These are phyloP conservation scores for Talaromyces atroroseus DNA, from an alignment of 2,329 filamentous ascomycete species.

Conservation along the genomic window DNA sequence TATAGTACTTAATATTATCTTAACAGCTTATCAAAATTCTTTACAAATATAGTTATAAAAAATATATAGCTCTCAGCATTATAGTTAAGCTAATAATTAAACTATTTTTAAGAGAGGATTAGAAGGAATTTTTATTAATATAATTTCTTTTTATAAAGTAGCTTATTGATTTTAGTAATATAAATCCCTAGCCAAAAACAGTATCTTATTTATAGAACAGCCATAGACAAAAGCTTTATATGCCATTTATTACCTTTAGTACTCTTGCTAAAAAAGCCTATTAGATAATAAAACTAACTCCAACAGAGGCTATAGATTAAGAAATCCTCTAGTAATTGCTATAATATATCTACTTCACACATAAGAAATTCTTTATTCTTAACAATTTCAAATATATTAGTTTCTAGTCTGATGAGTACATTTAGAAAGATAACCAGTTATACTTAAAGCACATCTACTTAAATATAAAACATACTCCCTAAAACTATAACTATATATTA, in stretches of 20 bases:
- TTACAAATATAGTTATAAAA: constrained; percentile 26
- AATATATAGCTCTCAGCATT: constrained; percentile 26
- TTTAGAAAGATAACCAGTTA: constrained; percentile 50
- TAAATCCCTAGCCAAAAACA: constrained; percentile 47
- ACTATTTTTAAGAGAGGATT: constrained; percentile 20
- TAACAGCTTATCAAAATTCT: constrained; percentile 20
- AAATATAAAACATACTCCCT: constrained; percentile 34
- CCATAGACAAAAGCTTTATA: constrained; percentile 47
- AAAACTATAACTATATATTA: constrained; percentile 36
- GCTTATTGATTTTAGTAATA: constrained; percentile 41
- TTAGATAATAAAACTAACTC: constrained; percentile 45
- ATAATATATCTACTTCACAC: constrained; percentile 32
- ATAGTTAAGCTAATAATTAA: constrained; percentile 38
- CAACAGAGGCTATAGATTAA: constrained; percentile 52
- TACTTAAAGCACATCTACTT: constrained; percentile 46
- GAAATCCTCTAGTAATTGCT: constrained; percentile 56
- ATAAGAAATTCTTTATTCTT: constrained; percentile 38
- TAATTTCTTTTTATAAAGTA: neutral
- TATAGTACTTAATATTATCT: too few species aligned
- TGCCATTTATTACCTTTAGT: constrained; percentile 52
- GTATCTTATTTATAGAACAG: constrained; percentile 45
- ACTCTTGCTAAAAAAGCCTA: constrained; percentile 47
- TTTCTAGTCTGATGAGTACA: constrained; percentile 40
- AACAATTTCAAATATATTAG: constrained; percentile 27
- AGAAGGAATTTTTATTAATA: neutral